These are phyloP conservation scores for Ophiostoma sp. DNA, from an alignment of 2,329 filamentous ascomycete genomes.

Conservation along the genomic window DNA sequence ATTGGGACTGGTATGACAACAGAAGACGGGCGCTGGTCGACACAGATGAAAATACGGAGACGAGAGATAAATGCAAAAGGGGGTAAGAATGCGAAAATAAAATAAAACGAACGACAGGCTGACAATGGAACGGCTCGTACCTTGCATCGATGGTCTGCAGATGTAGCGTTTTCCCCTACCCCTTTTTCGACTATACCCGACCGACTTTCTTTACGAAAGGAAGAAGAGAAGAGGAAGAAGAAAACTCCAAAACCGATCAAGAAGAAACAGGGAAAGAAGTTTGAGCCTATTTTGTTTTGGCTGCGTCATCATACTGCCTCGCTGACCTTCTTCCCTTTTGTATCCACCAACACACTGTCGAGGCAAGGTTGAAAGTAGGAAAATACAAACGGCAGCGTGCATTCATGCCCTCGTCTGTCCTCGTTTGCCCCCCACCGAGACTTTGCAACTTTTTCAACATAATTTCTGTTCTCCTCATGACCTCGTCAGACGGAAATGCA, in stretches of 20 bases:
- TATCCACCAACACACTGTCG: not conserved
- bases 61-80: not conserved
- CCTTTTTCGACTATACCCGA: not conserved
- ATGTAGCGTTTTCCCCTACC: not conserved
- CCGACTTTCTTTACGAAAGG: not conserved
- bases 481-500: constrained; percentile 10
- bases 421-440: not conserved
- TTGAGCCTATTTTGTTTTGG: not conserved
- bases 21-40: not conserved
- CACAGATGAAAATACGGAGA: not conserved
- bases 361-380: not conserved
- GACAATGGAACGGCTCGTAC: not conserved
- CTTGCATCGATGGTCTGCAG: not conserved
- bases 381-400: not conserved
- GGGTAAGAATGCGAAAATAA: not conserved
- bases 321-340: not conserved
- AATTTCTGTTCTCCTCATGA: not conserved
- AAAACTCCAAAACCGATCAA: not conserved
- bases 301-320: not conserved
- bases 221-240: not conserved
- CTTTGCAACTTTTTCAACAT: not conserved
- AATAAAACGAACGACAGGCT: not conserved
- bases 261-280: not conserved
- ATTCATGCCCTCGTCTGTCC: not conserved
- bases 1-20: not conserved